These are phyloP conservation scores for Teunomyces tritomae DNA, from an alignment of 805 yeast genomes.

Conservation along the genomic window DNA sequence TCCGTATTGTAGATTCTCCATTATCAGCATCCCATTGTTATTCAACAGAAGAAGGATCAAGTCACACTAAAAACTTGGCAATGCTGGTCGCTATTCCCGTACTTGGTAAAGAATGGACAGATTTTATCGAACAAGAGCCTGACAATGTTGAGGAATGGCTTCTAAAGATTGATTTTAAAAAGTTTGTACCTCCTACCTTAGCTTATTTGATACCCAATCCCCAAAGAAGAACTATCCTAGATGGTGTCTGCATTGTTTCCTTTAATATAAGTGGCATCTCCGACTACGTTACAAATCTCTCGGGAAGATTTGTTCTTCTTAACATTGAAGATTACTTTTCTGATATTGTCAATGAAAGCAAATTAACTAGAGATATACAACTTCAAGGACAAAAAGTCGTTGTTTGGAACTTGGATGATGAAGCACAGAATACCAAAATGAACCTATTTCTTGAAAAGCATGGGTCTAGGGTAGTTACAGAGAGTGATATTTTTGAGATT, in stretches of 20 bases:
- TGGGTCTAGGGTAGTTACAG: slow-evolving; percentile 3
- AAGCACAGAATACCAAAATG: not conserved
- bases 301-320: slow-evolving; percentile 6
- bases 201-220: slow-evolving; percentile 12
- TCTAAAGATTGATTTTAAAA: slow-evolving; percentile 9
- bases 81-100: slow-evolving; percentile 30
- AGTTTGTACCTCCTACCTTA: slow-evolving; percentile 14
- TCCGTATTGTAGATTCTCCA: slow-evolving; percentile 17
- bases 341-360: slow-evolving; percentile 3
- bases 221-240: slow-evolving; percentile 15
- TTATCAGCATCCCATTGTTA: slow-evolving; percentile 23
- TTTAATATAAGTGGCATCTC: not conserved
- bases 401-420: not conserved
- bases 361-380: slow-evolving; percentile 6
- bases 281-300: slow-evolving; percentile 16
- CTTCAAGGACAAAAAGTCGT: not conserved
- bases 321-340: not conserved
- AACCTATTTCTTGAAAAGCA: not conserved
- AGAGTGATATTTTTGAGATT: slow-evolving; percentile 7
- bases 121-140: slow-evolving; percentile 9
- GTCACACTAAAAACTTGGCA: slow-evolving; percentile 18
- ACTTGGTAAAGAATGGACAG: slow-evolving; percentile 23
- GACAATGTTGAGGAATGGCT: slow-evolving; percentile 22
- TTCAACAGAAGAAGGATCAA: slow-evolving; percentile 11
- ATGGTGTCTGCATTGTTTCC: slow-evolving; percentile 6